phyloP scores from a whole-genome alignment of 2,329 filamentous ascomycete genomes.

The Pyrenophora seminiperda region DNA sequence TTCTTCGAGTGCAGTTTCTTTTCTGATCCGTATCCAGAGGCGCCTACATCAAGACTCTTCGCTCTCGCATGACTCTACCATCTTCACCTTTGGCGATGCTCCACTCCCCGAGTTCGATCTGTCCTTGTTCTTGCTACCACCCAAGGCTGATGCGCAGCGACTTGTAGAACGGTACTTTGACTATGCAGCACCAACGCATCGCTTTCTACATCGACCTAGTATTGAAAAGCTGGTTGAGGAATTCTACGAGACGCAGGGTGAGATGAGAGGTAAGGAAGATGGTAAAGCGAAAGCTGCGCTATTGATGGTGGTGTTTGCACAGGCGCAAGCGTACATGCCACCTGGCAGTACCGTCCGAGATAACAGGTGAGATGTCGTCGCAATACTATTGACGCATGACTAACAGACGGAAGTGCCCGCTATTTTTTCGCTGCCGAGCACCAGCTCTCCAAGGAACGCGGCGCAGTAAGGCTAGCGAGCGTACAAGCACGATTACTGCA shows the following conservation, averaged over 20 bases:
- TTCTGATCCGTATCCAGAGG: slow-evolving; percentile 58
- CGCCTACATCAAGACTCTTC: slow-evolving; percentile 51
- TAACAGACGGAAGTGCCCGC: slow-evolving; percentile 36
- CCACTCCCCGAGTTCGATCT: slow-evolving; percentile 54
- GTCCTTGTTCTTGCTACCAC: slow-evolving; percentile 52
- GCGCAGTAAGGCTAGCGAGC: slow-evolving; percentile 60
- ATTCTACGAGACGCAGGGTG: slow-evolving; percentile 54
- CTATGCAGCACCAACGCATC: slow-evolving; percentile 64
- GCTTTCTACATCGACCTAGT: slow-evolving; percentile 61
- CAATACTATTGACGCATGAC: neutral
- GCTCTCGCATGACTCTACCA: slow-evolving; percentile 50
- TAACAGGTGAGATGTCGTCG: slow-evolving; percentile 25
- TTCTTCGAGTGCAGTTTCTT: slow-evolving; percentile 56
- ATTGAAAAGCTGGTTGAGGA: slow-evolving; percentile 54
- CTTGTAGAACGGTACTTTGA: slow-evolving; percentile 63
- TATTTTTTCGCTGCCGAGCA: slow-evolving; percentile 53
- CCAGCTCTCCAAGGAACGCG: slow-evolving; percentile 58
- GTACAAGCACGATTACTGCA: slow-evolving; percentile 64
- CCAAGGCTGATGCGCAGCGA: slow-evolving; percentile 50
- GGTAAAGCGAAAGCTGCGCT: slow-evolving; percentile 53
- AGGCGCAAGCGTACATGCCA: slow-evolving; percentile 54
- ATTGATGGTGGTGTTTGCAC: slow-evolving; percentile 60
- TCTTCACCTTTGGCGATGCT: slow-evolving; percentile 59
- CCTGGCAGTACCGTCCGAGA: slow-evolving; percentile 31
- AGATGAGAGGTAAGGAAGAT: slow-evolving; percentile 49